Base-by-base conservation (phyloP, 805 yeast genomes). In the Priceomyces haplophilus region DNA sequence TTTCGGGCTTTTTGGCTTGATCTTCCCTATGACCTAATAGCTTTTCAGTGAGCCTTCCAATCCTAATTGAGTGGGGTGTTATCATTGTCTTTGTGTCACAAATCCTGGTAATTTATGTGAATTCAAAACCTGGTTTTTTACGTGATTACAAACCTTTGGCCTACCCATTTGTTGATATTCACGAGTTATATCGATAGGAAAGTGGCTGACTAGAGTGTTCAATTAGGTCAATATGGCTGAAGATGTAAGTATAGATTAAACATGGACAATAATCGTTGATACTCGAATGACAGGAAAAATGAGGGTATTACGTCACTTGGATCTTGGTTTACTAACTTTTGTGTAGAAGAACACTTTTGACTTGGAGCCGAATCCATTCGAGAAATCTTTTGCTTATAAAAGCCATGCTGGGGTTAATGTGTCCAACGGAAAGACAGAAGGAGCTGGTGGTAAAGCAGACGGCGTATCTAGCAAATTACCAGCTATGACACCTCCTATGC, bases 301-400 rank as follows among this genome's bases (percentile, higher is more conserved):
- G 31, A 12, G 12, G 21, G 7, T 25, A 49, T 48, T 49, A 49
- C 52, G 55, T 48, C 55, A 51, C 50, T 17, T 29, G 13, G 36
- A 36, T 35, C 33, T 10, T 30, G 42, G 38, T 41, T 35, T 52
- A 54, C 59, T 54, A 60, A 60, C 61, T 30, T 3, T n/a, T 21
- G 31, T 41, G 5, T 48, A 64, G 66, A 62, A 64, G 54, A 59
- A 72, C 13, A 64, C 87, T 32, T 78, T 88, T 54, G 91, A 84
- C 47, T 69, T 89, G 45, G 99, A 93, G 62, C 96, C 93, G 7
- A 91, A 91, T 56, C 97, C 97, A 3, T 91, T 91, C 59, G 99
- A 91, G 63, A 86, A 85, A 62, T 86, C 96, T 39, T 91, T 91
- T 67, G 97, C 93, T n/a, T 66, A 80, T 2, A 81, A 79, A 46